A percentile compares a stretch with the other conserved stretches of the same genome.
These are phyloP conservation scores for Skeletonema grethae DNA, from an alignment of 108 stramenopile genomes.

Conservation along the genomic window DNA sequence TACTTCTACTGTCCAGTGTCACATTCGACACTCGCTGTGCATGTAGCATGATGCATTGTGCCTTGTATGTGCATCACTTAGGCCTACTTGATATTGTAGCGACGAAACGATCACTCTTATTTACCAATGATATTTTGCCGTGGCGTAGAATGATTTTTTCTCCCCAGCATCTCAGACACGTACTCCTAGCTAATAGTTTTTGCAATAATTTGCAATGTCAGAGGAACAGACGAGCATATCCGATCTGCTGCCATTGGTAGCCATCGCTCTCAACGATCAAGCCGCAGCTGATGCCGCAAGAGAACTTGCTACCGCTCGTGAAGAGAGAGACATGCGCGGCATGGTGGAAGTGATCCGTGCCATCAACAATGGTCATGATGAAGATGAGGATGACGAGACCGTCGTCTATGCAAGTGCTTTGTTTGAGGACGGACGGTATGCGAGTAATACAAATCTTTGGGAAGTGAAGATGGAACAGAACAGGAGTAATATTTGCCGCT, in stretches of 20 bases:
- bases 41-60: no score
- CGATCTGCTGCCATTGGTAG: conserved; percentile 9
- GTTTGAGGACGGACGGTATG: background rate
- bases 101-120: no score
- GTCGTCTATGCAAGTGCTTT: background rate
- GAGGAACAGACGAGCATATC: background rate
- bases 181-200: no score
- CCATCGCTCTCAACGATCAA: conserved; percentile 1
- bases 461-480: background rate
- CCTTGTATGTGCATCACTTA: no score
- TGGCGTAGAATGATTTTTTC: no score
- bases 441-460: background rate
- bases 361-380: background rate
- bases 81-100: no score
- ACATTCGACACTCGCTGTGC: no score
- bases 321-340: background rate
- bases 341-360: conserved; percentile 4
- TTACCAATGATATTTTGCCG: no score
- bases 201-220: background rate
- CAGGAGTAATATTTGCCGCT: background rate
- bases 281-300: background rate
- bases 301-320: background rate
- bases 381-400: background rate
- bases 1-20: no score
- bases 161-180: no score